These are phyloP conservation scores for Salix suchowensis DNA, from an alignment of 345 rosid species.

Conservation along the genomic window DNA sequence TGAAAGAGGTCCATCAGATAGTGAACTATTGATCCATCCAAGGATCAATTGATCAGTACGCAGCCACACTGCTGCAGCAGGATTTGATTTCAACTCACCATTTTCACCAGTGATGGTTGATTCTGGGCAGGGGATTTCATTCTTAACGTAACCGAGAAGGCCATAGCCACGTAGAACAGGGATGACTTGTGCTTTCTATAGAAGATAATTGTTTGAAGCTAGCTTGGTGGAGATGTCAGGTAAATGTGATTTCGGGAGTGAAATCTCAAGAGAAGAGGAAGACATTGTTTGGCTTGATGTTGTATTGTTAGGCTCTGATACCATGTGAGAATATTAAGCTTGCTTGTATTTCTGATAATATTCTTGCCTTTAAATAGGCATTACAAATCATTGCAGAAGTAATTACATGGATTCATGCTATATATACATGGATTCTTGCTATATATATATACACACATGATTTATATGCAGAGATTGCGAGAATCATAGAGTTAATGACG, in stretches of 20 bases:
- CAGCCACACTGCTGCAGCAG: background rate
- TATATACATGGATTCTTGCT: too few relatives aligned
- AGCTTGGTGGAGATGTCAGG: background rate
- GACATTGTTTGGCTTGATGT: background rate
- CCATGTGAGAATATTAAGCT: too few relatives aligned
- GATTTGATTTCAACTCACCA: background rate
- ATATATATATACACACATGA: too few relatives aligned
- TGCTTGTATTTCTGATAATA: too few relatives aligned
- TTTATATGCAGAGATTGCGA: too few relatives aligned
- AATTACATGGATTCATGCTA: too few relatives aligned
- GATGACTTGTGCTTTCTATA: background rate
- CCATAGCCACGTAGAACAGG: background rate
- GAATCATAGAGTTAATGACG: too few relatives aligned
- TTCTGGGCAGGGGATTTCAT: background rate
- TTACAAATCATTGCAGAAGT: too few relatives aligned
- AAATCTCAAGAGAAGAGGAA: background rate
- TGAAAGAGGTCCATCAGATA: background rate
- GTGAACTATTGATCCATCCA: background rate
- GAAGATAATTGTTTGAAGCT: background rate
- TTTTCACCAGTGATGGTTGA: background rate
- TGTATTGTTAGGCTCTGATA: too few relatives aligned
- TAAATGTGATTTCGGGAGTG: background rate
- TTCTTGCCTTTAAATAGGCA: too few relatives aligned
- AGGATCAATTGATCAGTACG: background rate
- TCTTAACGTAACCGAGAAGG: background rate